phyloP scores from a whole-genome alignment of 2,329 filamentous ascomycete species.

The Pestalotiopsis sp. region DNA sequence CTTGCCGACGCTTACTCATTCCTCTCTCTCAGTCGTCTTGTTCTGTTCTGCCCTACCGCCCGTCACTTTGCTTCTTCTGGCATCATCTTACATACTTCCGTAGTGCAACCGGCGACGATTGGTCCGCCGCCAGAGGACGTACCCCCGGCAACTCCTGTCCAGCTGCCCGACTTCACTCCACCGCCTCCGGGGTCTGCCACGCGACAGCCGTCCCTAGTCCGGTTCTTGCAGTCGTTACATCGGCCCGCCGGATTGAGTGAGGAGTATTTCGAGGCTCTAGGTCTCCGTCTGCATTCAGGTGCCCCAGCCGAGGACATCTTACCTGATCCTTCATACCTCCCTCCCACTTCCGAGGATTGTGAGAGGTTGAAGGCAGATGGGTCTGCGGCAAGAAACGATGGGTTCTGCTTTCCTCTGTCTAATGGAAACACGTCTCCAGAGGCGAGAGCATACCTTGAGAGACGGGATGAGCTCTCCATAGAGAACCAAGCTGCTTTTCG shows the following conservation, averaged over 20 bases:
- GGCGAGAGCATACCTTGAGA: slow-evolving; percentile 60
- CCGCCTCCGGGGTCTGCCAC: slow-evolving; percentile 23
- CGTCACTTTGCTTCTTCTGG: slow-evolving; percentile 6
- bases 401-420: slow-evolving; percentile 49
- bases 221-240: slow-evolving; percentile 56
- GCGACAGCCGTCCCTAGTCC: slow-evolving; percentile 44
- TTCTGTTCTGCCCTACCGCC: not conserved
- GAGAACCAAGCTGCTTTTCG: slow-evolving; percentile 63
- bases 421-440: slow-evolving; percentile 61
- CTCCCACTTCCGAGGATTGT: slow-evolving; percentile 55
- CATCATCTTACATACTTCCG: slow-evolving; percentile 24
- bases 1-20: not conserved
- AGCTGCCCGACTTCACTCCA: slow-evolving; percentile 48
- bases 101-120: slow-evolving; percentile 27
- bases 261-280: slow-evolving; percentile 59
- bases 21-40: not conserved
- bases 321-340: slow-evolving; percentile 56
- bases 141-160: slow-evolving; percentile 59
- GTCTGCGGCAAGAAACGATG: slow-evolving; percentile 50
- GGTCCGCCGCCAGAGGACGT: slow-evolving; percentile 49
- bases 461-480: slow-evolving; percentile 58
- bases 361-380: slow-evolving; percentile 51
- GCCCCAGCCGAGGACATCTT: slow-evolving; percentile 52
- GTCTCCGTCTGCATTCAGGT: slow-evolving; percentile 57
- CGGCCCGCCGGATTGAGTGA: slow-evolving; percentile 53